phyloP scores from a whole-genome alignment of 2,329 filamentous ascomycete genomes.

The Pyrenochaeta sp. region DNA sequence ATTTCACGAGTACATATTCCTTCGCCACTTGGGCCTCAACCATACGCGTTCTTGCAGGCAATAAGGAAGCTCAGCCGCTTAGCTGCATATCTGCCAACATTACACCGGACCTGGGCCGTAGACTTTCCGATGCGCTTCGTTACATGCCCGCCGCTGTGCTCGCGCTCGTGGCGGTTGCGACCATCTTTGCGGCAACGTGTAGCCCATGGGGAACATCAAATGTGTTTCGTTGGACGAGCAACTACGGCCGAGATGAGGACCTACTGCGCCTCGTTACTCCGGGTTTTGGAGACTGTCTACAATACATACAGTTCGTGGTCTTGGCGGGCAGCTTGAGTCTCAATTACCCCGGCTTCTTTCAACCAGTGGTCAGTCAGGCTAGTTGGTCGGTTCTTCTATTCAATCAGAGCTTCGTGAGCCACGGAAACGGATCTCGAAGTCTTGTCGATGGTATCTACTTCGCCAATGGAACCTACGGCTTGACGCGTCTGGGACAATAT shows the following conservation, averaged over 20 bases:
- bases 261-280: slow-evolving; percentile 91
- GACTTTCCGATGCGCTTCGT: slow-evolving; percentile 72
- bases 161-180: slow-evolving; percentile 80
- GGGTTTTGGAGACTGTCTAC: slow-evolving; percentile 94
- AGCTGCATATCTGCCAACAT: slow-evolving; percentile 84
- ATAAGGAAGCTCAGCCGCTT: slow-evolving; percentile 68
- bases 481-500: slow-evolving; percentile 80
- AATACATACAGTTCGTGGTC: slow-evolving; percentile 94
- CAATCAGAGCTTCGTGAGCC: slow-evolving; percentile 85
- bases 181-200: slow-evolving; percentile 82
- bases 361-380: slow-evolving; percentile 85
- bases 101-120: slow-evolving; percentile 79
- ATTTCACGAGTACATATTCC: slow-evolving; percentile 82
- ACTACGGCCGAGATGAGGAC: slow-evolving; percentile 94
- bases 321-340: slow-evolving; percentile 87
- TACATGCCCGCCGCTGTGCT: slow-evolving; percentile 83
- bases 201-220: slow-evolving; percentile 95
- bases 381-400: slow-evolving; percentile 93
- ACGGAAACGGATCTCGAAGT: slow-evolving; percentile 70
- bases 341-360: slow-evolving; percentile 92
- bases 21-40: slow-evolving; percentile 83
- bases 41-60: slow-evolving; percentile 78
- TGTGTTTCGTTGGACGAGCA: slow-evolving; percentile 95
- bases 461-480: slow-evolving; percentile 78
- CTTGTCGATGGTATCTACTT: slow-evolving; percentile 87